phyloP scores from a whole-genome alignment of 2,329 filamentous ascomycete genomes.

The Dryadomyces sulphureus region DNA sequence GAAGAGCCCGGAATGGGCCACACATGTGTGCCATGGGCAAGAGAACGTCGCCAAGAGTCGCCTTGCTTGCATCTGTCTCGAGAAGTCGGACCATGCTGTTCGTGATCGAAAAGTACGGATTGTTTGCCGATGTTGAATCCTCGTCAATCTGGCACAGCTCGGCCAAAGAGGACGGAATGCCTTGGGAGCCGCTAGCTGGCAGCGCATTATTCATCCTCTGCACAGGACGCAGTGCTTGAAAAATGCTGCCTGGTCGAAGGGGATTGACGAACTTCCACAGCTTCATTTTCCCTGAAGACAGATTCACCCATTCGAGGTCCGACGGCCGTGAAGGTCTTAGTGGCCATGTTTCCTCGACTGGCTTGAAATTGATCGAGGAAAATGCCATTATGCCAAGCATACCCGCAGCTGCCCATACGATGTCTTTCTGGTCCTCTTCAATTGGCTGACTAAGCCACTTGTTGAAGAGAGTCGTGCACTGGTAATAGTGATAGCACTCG shows the following conservation, averaged over 20 bases:
- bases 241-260: slow-evolving; percentile 20
- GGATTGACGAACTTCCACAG: slow-evolving; percentile 21
- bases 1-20: not conserved
- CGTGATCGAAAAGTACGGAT: slow-evolving; percentile 4
- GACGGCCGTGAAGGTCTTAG: slow-evolving; percentile 8
- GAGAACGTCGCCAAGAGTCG: not conserved
- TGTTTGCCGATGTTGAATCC: not conserved
- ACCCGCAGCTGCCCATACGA: slow-evolving; percentile 31
- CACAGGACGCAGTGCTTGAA: slow-evolving; percentile 13
- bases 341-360: slow-evolving; percentile 20
- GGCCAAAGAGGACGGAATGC: slow-evolving; percentile 6
- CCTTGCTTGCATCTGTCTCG: not conserved
- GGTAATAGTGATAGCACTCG: slow-evolving; percentile 29
- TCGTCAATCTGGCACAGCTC: slow-evolving; percentile 13
- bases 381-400: slow-evolving; percentile 25
- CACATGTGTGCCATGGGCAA: slow-evolving; percentile 2
- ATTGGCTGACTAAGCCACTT: slow-evolving; percentile 16
- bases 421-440: slow-evolving; percentile 22
- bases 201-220: not conserved
- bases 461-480: slow-evolving; percentile 25
- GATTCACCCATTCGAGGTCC: slow-evolving; percentile 21
- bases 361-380: slow-evolving; percentile 21
- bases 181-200: not conserved
- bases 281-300: slow-evolving; percentile 21
- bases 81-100: slow-evolving; percentile 6